Evolutionary conservation across 2,329 filamentous ascomycete genomes (phyloP), one percentile per base, ranked within the genome.

Genomic region (Lojkania enalia): DNA sequence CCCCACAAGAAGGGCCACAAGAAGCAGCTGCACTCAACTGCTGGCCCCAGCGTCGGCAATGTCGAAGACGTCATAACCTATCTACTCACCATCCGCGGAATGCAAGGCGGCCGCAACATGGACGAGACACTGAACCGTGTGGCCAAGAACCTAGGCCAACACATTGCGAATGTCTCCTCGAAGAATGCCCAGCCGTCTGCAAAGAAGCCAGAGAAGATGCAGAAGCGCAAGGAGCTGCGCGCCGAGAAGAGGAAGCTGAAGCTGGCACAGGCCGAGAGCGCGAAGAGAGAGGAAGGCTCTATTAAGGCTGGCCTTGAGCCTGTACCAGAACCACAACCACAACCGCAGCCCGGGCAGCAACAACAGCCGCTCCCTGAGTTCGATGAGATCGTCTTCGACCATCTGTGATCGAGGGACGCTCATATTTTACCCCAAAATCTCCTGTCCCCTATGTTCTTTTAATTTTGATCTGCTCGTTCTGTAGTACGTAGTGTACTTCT

Each of bases 41-140:
- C 21, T 32, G 19, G 27, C 39, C 15, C 25, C 23, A 13, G 12
- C 27, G n/a, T n/a, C 35, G 23, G 12, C 18, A 14, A 41, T 3
- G 21, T 53, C 25, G 45, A 51, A 18, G 30, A 35, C 12, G 16
- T 41, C 15, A 50, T 50, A 31, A 13, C 11, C 15, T 16, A 18
- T 4, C 48, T 50, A 15, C 12, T 30, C 12, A 15, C 23, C n/a
- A 25, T 40, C 19, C 38, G 40, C n/a, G 20, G 29, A 16, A 20
- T 33, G n/a, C 27, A 36, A 19, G 35, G 20, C 14, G 35, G 44
- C 15, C 12, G 16, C 23, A 12, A 35, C 12, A 15, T 18, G 29
- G 19, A n/a, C 13, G 23, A 42, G 19, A 14, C 20, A 9, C n/a
- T 42, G 16, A 42, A 35, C 19, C n/a, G 20, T 15, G 20, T 16